phyloP scores from a whole-genome alignment of 2,329 filamentous ascomycete species.

The Alternaria consortialis region DNA sequence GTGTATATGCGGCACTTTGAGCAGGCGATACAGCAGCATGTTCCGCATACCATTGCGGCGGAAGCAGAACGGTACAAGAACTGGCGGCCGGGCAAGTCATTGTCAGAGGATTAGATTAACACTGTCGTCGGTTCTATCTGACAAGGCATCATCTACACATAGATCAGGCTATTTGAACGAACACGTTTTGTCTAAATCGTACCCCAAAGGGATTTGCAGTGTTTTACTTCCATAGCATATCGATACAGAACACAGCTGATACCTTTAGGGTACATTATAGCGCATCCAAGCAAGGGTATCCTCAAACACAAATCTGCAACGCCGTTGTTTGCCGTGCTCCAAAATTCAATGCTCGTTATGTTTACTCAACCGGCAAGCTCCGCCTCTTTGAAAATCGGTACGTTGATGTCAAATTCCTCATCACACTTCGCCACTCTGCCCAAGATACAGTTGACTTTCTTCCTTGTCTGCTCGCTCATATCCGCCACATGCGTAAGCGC shows the following conservation, averaged over 20 bases:
- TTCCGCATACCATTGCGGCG: conserved; percentile 52
- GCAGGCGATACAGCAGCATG: conserved; percentile 54
- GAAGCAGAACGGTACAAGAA: conserved; percentile 56
- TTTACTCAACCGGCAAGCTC: not conserved
- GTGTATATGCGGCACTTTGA: conserved; percentile 60
- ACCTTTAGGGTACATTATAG: not conserved
- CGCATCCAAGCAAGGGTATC: not conserved
- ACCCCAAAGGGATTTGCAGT: not conserved
- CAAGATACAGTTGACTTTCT: conserved; percentile 47
- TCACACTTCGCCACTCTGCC: conserved; percentile 43
- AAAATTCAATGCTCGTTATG: fast-evolving
- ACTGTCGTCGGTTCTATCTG: not conserved
- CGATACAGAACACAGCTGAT: not conserved
- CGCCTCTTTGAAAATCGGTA: conserved; percentile 35
- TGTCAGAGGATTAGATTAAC: conserved; percentile 27
- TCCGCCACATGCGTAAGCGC: conserved; percentile 45
- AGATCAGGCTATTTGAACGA: not conserved
- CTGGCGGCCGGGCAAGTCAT: conserved; percentile 50
- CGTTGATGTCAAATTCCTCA: conserved; percentile 52
- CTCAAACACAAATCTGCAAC: not conserved
- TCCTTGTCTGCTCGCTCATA: conserved; percentile 38
- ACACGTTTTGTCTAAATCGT: not conserved
- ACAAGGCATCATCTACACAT: not conserved
- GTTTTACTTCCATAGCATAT: not conserved
- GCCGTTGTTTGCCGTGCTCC: not conserved